These are phyloP conservation scores for Alternaria angustiovoidea DNA, from an alignment of 2,329 filamentous ascomycete genomes.

Conservation along the genomic window DNA sequence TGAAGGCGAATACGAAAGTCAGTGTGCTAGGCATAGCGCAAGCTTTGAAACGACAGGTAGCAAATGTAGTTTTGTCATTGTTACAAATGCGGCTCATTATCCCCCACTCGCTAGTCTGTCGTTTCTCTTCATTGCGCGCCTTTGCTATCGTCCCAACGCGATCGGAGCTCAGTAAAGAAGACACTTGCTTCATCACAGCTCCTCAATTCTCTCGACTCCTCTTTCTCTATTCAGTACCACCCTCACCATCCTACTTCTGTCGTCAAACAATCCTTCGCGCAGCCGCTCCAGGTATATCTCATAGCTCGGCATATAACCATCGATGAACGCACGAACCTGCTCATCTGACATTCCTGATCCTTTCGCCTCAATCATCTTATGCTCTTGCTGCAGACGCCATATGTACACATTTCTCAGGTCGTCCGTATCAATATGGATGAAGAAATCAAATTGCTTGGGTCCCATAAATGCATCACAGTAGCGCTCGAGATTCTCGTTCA, in stretches of 20 bases:
- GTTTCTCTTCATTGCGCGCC: not conserved
- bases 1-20: not conserved
- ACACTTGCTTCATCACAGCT: slow-evolving; percentile 21
- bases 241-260: slow-evolving; percentile 59
- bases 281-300: slow-evolving; percentile 63
- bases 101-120: not conserved
- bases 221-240: slow-evolving; percentile 60
- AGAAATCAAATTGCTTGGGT: slow-evolving; percentile 60
- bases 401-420: slow-evolving; percentile 79
- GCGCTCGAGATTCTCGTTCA: slow-evolving; percentile 65
- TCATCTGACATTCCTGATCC: slow-evolving; percentile 84
- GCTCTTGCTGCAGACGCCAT: slow-evolving; percentile 86
- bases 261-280: slow-evolving; percentile 58
- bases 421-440: slow-evolving; percentile 76
- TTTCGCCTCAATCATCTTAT: slow-evolving; percentile 68
- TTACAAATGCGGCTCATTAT: not conserved
- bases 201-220: slow-evolving; percentile 50
- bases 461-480: slow-evolving; percentile 60
- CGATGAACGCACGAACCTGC: slow-evolving; percentile 78
- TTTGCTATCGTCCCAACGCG: not conserved
- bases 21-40: not conserved
- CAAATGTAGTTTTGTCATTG: not conserved
- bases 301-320: slow-evolving; percentile 66
- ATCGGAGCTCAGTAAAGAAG: too few species aligned
- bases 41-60: not conserved